Percentiles rank a stretch among this genome's conserved stretches.
Evolutionary conservation across 495 filamentous ascomycete species (phyloP).

Genomic region (Podospora didyma): DNA sequence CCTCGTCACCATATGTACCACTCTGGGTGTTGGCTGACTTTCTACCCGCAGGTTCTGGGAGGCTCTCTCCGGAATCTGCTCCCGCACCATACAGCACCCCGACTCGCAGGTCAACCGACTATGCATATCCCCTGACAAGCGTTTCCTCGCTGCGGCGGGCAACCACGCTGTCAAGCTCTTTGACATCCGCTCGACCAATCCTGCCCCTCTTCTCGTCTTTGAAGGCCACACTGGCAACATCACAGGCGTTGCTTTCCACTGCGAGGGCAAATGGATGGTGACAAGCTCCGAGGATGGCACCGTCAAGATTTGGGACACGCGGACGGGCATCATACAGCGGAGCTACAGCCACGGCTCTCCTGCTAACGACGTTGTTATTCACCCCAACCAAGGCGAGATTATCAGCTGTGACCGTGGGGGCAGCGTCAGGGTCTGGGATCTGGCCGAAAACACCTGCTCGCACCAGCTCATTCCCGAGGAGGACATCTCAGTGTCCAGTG

Average conservation of each 20-base stretch:
- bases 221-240: conserved; percentile 94
- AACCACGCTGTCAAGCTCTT: conserved; percentile 95
- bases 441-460: conserved; percentile 94
- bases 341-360: conserved; percentile 85
- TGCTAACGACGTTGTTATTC: conserved; percentile 95
- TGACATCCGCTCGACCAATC: conserved; percentile 95
- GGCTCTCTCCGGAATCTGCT: conserved; percentile 94
- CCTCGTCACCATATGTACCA: not conserved
- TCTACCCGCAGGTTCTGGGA: conserved; percentile 79
- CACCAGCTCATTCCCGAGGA: conserved; percentile 97
- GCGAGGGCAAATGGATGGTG: conserved; percentile 99
- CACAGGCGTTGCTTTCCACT: conserved; percentile 95
- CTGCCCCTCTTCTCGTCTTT: conserved; percentile 85
- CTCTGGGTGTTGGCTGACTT: conserved; percentile 1
- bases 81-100: conserved; percentile 93
- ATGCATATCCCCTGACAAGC: conserved; percentile 97
- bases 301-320: conserved; percentile 98
- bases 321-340: conserved; percentile 79
- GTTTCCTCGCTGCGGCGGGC: conserved; percentile 89
- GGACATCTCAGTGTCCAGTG: conserved; percentile 85
- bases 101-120: conserved; percentile 98
- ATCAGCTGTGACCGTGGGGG: conserved; percentile 92
- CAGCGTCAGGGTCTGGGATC: conserved; percentile 92
- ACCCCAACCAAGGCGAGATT: conserved; percentile 96
- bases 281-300: conserved; percentile 96